Conservation (phyloP, 1,284 basidiomycete species). For the Leucoagaricus sp. region DNA sequence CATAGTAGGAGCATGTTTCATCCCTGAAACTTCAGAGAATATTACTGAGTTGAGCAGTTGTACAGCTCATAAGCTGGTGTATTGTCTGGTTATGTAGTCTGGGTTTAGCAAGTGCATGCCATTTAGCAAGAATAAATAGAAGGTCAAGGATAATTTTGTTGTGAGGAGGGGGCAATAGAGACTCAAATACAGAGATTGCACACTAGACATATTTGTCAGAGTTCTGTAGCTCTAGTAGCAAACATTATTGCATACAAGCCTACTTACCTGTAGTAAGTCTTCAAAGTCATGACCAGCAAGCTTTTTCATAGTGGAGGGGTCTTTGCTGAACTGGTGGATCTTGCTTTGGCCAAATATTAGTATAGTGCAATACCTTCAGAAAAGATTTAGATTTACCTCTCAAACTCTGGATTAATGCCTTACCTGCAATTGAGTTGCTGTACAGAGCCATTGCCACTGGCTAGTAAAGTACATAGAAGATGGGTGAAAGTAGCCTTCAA, state of each 20-base stretch:
- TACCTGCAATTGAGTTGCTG: slow-evolving; percentile 6
- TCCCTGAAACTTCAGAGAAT: slow-evolving; percentile 20
- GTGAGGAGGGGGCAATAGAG: background rate
- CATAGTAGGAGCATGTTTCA: slow-evolving; percentile 16
- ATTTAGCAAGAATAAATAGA: slow-evolving; percentile 25
- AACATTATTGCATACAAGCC: background rate
- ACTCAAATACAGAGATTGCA: slow-evolving; percentile 8
- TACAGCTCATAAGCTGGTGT: slow-evolving; percentile 19
- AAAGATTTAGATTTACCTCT: background rate
- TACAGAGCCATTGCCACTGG: background rate
- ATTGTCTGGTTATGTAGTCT: slow-evolving; percentile 27
- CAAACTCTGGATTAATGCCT: background rate
- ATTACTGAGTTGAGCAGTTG: slow-evolving; percentile 22
- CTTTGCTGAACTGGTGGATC: slow-evolving; percentile 19
- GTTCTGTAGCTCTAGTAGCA: no score
- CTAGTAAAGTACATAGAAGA: background rate
- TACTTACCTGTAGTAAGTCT: slow-evolving; percentile 35
- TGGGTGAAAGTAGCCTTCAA: no score
- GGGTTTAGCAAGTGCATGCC: slow-evolving; percentile 35
- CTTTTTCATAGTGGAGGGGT: slow-evolving; percentile 24
- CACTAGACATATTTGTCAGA: no score
- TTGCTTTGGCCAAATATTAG: slow-evolving; percentile 27
- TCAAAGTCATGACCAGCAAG: slow-evolving; percentile 37
- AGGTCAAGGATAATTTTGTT: slow-evolving; percentile 20
- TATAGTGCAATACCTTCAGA: slow-evolving; percentile 26